Percentiles rank a stretch among this genome's conserved stretches.
Conservation (phyloP, 805 yeast species). For the Phaffomyces antillensis region DNA sequence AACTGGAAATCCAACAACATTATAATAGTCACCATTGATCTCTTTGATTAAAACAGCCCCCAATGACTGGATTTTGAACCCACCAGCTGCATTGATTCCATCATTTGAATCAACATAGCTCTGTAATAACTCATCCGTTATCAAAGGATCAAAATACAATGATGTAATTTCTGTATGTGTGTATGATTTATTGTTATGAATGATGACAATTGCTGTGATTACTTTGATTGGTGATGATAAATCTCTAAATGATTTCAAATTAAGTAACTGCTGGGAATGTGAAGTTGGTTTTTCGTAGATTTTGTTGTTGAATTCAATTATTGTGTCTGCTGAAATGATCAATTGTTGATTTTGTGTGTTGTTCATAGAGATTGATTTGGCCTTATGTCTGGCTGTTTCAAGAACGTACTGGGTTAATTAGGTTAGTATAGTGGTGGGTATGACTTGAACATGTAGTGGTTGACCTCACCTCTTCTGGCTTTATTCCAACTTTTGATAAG, state of each 20-base stretch:
- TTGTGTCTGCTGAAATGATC: constrained; percentile 75
- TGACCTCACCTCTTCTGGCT: constrained; percentile 37
- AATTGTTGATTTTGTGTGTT: constrained; percentile 22
- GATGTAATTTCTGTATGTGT: constrained; percentile 33
- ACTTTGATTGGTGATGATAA: constrained; percentile 38
- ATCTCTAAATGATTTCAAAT: constrained; percentile 43
- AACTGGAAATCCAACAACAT: constrained; percentile 84
- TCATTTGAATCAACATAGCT: constrained; percentile 65
- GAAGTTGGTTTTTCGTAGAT: constrained; percentile 79
- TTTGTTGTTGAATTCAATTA: constrained; percentile 48
- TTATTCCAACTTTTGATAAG: constrained; percentile 43
- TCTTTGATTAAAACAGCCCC: constrained; percentile 59
- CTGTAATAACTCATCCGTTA: constrained; percentile 49
- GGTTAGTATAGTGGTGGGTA: constrained; percentile 2
- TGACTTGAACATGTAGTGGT: not conserved
- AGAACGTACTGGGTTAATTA: constrained; percentile 43
- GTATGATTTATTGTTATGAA: constrained; percentile 20
- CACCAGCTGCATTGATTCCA: constrained; percentile 85
- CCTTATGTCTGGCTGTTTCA: constrained; percentile 65
- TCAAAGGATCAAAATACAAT: constrained; percentile 32
- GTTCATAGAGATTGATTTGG: constrained; percentile 48
- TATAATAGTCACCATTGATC: constrained; percentile 75
- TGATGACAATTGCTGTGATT: constrained; percentile 46
- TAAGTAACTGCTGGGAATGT: constrained; percentile 40
- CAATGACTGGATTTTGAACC: constrained; percentile 73